These are phyloP conservation scores for Primulina huaijiensis DNA, from an alignment of 257 asterid genomes.

Conservation along the genomic window DNA sequence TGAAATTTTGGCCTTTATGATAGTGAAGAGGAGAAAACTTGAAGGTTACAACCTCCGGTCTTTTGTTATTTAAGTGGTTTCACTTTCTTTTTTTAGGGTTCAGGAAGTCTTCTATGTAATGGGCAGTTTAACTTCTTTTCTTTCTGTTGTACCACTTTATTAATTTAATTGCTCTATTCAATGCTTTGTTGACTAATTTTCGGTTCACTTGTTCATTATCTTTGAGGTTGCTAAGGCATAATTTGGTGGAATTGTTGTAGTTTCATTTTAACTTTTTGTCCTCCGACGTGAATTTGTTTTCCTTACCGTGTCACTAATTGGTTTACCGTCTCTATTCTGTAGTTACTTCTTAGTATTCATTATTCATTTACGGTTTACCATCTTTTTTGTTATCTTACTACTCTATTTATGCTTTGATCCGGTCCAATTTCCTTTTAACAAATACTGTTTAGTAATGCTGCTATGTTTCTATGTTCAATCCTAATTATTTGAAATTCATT, in stretches of 20 bases:
- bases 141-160: background rate
- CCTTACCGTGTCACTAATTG: background rate
- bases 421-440: background rate
- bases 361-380: background rate
- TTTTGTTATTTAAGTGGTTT: no score
- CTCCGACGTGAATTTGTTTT: background rate
- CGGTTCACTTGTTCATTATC: background rate
- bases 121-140: background rate
- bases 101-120: background rate
- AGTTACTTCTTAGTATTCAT: background rate
- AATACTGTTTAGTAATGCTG: background rate
- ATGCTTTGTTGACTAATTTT: background rate
- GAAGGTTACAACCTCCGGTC: background rate
- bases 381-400: background rate
- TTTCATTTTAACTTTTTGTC: no score
- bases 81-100: background rate
- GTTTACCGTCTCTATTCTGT: background rate
- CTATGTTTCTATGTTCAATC: background rate
- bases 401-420: background rate
- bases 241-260: background rate
- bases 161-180: background rate
- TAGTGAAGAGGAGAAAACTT: background rate
- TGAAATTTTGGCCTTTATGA: background rate
- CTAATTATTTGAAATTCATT: background rate
- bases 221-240: background rate